Evolutionary conservation across 2,329 filamentous ascomycete genomes (phyloP).

Genomic region (Diaporthe eres): DNA sequence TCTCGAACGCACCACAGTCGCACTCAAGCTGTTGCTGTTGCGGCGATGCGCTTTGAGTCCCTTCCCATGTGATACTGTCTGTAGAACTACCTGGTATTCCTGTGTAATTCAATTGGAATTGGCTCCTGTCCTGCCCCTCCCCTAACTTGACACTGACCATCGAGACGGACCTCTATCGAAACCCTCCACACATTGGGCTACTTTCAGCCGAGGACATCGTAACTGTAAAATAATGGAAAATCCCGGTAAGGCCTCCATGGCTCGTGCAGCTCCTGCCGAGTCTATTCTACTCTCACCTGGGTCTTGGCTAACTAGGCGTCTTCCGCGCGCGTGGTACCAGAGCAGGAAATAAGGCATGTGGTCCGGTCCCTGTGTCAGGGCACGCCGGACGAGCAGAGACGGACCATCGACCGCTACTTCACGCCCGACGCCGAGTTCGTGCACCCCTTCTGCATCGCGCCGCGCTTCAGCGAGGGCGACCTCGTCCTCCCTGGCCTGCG

Average conservation of each 20-base stretch:
- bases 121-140: background rate
- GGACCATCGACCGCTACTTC: conserved; percentile 80
- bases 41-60: conserved; percentile 17
- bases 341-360: conserved; percentile 73
- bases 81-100: too few species aligned
- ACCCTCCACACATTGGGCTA: background rate
- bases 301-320: conserved; percentile 37
- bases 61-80: conserved; percentile 8
- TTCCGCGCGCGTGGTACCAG: conserved; percentile 45
- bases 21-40: background rate
- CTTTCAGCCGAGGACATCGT: background rate
- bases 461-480: conserved; percentile 60
- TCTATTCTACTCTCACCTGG: background rate
- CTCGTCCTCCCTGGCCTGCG: conserved; percentile 56
- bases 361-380: conserved; percentile 79
- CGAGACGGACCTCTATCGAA: background rate
- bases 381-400: conserved; percentile 74
- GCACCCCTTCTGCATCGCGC: conserved; percentile 84
- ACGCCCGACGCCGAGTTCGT: conserved; percentile 79
- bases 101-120: background rate
- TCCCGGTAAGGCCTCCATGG: conserved; percentile 53
- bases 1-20: background rate
- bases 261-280: background rate
- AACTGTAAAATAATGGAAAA: conserved; percentile 54
- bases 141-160: background rate